Base-by-base conservation (phyloP, 1,284 basidiomycete species). In the Ceratobasidium sp. region DNA sequence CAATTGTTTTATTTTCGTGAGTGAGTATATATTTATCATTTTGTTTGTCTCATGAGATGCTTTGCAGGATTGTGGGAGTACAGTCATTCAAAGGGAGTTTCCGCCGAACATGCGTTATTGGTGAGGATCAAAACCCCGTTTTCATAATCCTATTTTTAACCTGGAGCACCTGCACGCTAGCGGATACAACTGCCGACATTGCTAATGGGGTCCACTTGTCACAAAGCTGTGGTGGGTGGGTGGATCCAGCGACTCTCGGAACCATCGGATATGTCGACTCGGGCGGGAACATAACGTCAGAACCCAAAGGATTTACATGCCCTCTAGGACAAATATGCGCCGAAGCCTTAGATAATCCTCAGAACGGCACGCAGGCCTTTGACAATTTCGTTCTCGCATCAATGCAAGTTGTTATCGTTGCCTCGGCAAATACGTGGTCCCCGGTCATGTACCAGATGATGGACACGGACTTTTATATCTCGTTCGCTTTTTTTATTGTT, bases 371-470 rank as follows among this genome's bases (percentile, higher is more conserved):
- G 0, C 87, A 92, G 80, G 95, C 91, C 79, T 99, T 98, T 80
- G 97, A 99, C 82, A 95, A 95, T 58, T 91, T 98, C 53, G 92
- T 95, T 78, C 88, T 86, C 74, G 87, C 96, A 0, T 87, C 90
- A 0, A 84, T 98, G 34, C 95, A 99, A 81, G 90, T 98, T 46
- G 84, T 97, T 54, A 88, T 98, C 74, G 87, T 98, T 61, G 92
- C 95, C 0, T 92, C 92, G 46, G 91, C 92, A 76, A 90, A 91
- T 79, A 88, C 92, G 89, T 94, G 91, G 92, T 84, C 90, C 1
- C 83, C 87, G 0, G 84, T 92, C 75, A 98, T 98, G 97, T 98
- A 98, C 82, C 81, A 84, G 54, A 92, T 95, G 86, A 94, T 98
- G 82, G 94, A 96, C 79, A 87, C 96, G 1, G 97, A 99, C 81